Base-by-base conservation (phyloP, 2,329 filamentous ascomycete genomes). In the Phoma herbarum region DNA sequence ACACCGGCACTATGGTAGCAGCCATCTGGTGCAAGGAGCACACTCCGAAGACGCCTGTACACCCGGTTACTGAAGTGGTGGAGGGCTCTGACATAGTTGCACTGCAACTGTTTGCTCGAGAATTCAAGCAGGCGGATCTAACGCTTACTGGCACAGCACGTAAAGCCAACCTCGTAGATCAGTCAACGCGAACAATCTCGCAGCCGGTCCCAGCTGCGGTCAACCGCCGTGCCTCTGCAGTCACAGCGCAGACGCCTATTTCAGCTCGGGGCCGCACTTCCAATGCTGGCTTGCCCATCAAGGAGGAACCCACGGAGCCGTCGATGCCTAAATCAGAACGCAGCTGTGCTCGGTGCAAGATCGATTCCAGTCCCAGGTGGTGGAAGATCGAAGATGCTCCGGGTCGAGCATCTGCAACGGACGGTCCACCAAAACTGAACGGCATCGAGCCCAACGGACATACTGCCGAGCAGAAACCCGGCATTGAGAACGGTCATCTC, bases 21-120 rank as follows among this genome's bases (percentile, higher is more conserved):
- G 88, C 86, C 7, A 85, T 98, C 8, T 97, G 92, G 90, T 99
- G 95, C 81, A 93, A 93, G 73, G 90, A 95, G 52, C 95, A 99
- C 75, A 84, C 87, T 4, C 74, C 73, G 8, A 92, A 93, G 76
- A 87, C 86, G 1, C 83, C 86, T 37, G 82, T 96, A 8, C 91
- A 98, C 77, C 85, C 83, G 11, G 92, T 97, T 82, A 85, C 91
- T 62, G 93, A 97, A 65, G 75, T 86, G 22, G 88, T 90, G 11
- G 87, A 89, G 54, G 87, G 90, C 20, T 82, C 83, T n/a, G 88
- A 88, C n/a, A 78, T 88, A 52, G 96, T 89, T 67, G 92, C 91
- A 10, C 80, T 99, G 48, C 93, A 97, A 75, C 83, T 96, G 25
- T 99, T 91, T 74, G 91, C 90, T 43, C 89, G 90, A 66, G 93